Evolutionary conservation across 2,329 filamentous ascomycete species (phyloP).

Genomic region (Cytospora piceae): DNA sequence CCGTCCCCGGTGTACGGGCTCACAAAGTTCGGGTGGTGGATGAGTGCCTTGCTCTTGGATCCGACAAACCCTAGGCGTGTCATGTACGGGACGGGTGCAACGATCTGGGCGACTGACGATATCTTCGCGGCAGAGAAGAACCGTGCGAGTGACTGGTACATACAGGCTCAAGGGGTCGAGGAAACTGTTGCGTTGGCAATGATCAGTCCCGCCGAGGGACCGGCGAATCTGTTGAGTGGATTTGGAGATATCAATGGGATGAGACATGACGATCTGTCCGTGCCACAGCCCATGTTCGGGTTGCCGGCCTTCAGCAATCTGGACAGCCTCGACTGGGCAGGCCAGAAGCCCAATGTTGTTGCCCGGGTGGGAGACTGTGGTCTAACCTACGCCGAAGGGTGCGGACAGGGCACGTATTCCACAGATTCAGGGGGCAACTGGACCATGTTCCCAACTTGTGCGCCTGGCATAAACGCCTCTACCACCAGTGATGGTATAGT

Average conservation of each 20-base stretch:
- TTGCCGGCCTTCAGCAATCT: slow-evolving; percentile 21
- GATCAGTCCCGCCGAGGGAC: slow-evolving; percentile 15
- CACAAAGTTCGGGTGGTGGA: slow-evolving; percentile 23
- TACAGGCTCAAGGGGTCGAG: slow-evolving; percentile 22
- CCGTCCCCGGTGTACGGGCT: slow-evolving; percentile 13
- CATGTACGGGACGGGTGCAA: slow-evolving; percentile 20
- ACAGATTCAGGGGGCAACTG: slow-evolving; percentile 15
- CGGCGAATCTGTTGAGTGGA: slow-evolving; percentile 14
- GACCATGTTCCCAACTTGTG: slow-evolving; percentile 19
- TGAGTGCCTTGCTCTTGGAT: slow-evolving; percentile 20
- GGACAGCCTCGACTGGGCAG: slow-evolving; percentile 22
- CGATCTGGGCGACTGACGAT: slow-evolving; percentile 20
- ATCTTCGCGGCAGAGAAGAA: slow-evolving; percentile 11
- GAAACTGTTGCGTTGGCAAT: slow-evolving; percentile 17
- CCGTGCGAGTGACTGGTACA: slow-evolving; percentile 4
- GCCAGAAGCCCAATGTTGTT: slow-evolving; percentile 13
- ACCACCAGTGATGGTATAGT: slow-evolving; percentile 12
- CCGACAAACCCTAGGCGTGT: slow-evolving; percentile 3
- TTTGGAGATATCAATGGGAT: slow-evolving; percentile 25
- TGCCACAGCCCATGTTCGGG: slow-evolving; percentile 19
- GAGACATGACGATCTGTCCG: slow-evolving; percentile 15
- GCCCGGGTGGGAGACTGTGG: slow-evolving; percentile 19
- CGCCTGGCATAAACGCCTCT: slow-evolving; percentile 8
- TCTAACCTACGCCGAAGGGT: slow-evolving; percentile 6
- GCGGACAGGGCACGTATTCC: slow-evolving; percentile 16